Conservation (phyloP, 2,329 filamentous ascomycete genomes). For the Alternaria metachromatica region DNA sequence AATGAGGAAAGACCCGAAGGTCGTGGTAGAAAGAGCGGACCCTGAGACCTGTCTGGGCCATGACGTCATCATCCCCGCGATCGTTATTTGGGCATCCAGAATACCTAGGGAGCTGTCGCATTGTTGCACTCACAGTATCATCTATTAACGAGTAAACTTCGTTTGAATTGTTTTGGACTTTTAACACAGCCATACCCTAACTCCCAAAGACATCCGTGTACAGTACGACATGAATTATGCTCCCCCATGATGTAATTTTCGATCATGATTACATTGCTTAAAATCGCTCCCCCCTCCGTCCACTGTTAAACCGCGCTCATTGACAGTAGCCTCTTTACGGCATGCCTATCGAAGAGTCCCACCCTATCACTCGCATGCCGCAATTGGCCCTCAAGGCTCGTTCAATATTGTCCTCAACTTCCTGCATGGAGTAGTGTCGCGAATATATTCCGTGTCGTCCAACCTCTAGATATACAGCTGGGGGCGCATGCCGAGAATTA, state of each 20-base stretch:
- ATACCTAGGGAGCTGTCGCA: neutral
- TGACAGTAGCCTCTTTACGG: neutral
- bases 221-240: neutral
- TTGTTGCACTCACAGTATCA: too few relatives aligned
- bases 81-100: fast-evolving
- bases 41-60: neutral
- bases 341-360: neutral
- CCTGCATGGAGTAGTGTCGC: too few relatives aligned
- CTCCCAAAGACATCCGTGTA: neutral
- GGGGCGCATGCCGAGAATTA: neutral
- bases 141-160: neutral
- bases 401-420: too few relatives aligned
- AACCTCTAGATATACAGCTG: neutral
- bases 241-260: neutral
- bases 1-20: neutral
- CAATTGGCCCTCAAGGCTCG: neutral
- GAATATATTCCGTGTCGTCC: neutral
- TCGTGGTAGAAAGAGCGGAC: neutral
- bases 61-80: neutral
- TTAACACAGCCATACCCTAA: neutral
- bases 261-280: neutral
- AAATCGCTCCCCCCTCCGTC: neutral
- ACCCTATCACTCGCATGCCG: neutral
- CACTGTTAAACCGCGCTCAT: neutral
- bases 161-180: neutral